Conservation (phyloP, 495 filamentous ascomycete genomes). For the Cladorrhinum samala region DNA sequence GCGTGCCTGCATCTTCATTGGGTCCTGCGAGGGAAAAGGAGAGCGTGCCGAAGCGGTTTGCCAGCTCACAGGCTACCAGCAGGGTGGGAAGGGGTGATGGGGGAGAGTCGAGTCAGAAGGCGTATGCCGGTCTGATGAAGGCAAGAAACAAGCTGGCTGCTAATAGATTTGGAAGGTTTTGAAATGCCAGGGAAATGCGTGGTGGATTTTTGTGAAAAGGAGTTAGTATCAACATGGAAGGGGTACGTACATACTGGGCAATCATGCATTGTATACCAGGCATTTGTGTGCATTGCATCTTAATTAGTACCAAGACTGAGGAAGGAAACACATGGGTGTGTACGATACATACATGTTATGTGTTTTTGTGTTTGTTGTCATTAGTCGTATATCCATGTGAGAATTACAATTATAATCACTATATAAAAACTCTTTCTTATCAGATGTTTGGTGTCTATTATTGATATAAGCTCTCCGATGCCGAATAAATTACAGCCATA, state of each 20-base stretch:
- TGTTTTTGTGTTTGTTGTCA: too few relatives aligned
- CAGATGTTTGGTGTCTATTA: too few relatives aligned
- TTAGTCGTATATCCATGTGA: too few relatives aligned
- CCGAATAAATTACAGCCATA: too few relatives aligned
- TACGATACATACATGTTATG: too few relatives aligned
- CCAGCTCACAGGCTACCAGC: not conserved
- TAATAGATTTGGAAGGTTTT: not conserved
- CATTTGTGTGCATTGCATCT: too few relatives aligned
- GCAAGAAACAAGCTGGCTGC: not conserved
- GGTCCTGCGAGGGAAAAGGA: slow-evolving; percentile 11
- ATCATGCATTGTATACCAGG: too few relatives aligned
- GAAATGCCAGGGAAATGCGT: not conserved
- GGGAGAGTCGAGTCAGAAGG: not conserved
- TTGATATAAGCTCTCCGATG: too few relatives aligned
- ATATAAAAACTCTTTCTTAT: too few relatives aligned
- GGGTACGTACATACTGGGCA: not conserved
- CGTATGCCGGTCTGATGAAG: not conserved
- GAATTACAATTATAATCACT: too few relatives aligned
- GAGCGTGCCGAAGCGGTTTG: not conserved
- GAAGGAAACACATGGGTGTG: too few relatives aligned
- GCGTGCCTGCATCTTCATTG: slow-evolving; percentile 22
- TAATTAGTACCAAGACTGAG: too few relatives aligned
- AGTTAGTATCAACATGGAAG: not conserved
- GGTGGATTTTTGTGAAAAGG: not conserved
- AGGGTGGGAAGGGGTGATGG: not conserved